Percentiles rank a stretch among this genome's conserved stretches.
Conservation (phyloP, 2,329 filamentous ascomycete species). For the Ophiostoma sp. region DNA sequence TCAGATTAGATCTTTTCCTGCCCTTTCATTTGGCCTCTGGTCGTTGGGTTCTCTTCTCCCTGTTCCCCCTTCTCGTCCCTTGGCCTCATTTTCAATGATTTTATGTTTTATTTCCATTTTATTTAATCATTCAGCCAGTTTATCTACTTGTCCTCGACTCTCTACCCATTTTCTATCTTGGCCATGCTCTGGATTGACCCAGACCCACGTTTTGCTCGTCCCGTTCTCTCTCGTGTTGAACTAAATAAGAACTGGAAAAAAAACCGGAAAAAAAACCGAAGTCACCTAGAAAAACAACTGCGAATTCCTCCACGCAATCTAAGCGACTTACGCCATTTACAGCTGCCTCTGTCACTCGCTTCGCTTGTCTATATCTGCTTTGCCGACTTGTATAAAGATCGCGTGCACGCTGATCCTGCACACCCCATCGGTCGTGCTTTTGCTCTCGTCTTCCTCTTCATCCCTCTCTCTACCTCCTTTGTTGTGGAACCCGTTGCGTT, state of each 20-base stretch:
- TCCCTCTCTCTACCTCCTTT: not conserved
- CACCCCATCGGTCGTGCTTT: not conserved
- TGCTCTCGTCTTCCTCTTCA: not conserved
- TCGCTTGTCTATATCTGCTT: not conserved
- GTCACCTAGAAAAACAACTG: not conserved
- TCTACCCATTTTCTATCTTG: not conserved
- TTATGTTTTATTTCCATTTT: slow-evolving; percentile 3
- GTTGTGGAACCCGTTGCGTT: not conserved
- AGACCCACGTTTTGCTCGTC: slow-evolving; percentile 7
- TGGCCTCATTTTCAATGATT: not conserved
- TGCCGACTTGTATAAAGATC: slow-evolving; percentile 6
- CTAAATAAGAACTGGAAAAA: not conserved
- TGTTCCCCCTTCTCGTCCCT: not conserved
- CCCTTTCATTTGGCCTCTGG: not conserved
- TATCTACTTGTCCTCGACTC: not conserved
- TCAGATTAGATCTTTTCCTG: slow-evolving; percentile 3
- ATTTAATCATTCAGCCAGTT: not conserved
- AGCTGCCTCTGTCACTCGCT: not conserved
- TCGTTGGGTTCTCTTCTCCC: not conserved
- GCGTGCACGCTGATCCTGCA: not conserved
- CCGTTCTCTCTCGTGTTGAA: not conserved
- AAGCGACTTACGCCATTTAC: not conserved
- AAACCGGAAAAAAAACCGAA: not conserved
- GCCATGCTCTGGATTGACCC: slow-evolving; percentile 8
- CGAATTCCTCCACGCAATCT: not conserved